Evolutionary conservation across 768 basidiomycete species (phyloP).

Genomic region (Paxillus ammoniavirescens): DNA sequence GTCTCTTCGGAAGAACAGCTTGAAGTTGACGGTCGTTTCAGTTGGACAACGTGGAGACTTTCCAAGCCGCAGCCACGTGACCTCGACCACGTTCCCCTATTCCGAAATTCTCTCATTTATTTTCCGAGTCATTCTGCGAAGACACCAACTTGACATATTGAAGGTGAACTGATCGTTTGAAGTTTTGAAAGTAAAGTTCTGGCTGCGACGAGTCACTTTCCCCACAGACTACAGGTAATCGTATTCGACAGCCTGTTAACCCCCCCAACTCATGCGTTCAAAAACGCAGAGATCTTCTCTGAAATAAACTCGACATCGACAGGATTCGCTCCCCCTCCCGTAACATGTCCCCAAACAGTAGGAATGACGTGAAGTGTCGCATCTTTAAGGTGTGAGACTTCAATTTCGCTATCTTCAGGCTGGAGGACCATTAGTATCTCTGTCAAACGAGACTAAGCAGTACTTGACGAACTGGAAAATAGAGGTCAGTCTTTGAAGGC

Average conservation of each 20-base stretch:
- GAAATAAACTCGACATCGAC: constrained; percentile 42
- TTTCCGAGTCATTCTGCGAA: too few species aligned
- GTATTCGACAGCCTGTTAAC: background rate
- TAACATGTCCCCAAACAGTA: constrained; percentile 59
- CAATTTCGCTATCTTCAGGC: constrained; percentile 57
- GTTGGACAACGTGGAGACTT: background rate
- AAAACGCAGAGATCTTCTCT: constrained; percentile 40
- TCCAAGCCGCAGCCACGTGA: background rate
- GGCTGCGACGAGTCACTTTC: too few species aligned
- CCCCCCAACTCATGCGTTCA: constrained; percentile 25
- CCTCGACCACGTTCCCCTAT: background rate
- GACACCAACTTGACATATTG: too few species aligned
- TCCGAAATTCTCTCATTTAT: too few species aligned
- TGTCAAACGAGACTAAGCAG: background rate
- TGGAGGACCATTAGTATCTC: constrained; percentile 15
- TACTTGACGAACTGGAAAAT: constrained; percentile 45
- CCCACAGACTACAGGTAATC: background rate
- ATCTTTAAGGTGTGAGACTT: constrained; percentile 42
- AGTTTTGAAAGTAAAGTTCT: too few species aligned
- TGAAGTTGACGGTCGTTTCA: too few species aligned
- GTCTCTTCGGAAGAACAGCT: background rate
- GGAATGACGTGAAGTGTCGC: constrained; percentile 51
- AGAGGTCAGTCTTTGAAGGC: constrained; percentile 60
- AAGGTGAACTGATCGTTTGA: too few species aligned
- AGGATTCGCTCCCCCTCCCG: constrained; percentile 43